These are phyloP conservation scores for Komagataella kurtzmanii DNA, from an alignment of 805 yeast species.

Conservation along the genomic window DNA sequence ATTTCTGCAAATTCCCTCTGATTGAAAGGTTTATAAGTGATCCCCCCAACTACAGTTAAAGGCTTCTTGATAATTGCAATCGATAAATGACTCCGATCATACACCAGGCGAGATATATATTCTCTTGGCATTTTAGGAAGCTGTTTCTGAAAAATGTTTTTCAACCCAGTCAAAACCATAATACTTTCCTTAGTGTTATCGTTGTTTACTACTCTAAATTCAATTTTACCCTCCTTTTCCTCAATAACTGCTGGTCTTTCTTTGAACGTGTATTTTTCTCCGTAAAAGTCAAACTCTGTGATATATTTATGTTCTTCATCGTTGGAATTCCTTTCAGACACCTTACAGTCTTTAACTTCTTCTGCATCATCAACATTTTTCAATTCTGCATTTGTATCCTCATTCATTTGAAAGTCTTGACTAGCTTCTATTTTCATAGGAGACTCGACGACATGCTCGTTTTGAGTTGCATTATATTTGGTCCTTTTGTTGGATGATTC, in stretches of 20 bases:
- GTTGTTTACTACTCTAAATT: constrained; percentile 92
- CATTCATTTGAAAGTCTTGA: constrained; percentile 1
- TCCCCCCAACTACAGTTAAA: constrained; percentile 93
- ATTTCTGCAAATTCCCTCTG: constrained; percentile 90
- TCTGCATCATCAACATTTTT: constrained; percentile 8
- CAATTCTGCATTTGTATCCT: constrained; percentile 2
- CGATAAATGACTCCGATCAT: constrained; percentile 86
- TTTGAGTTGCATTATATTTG: constrained; percentile 5
- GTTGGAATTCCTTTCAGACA: constrained; percentile 8
- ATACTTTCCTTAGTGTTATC: constrained; percentile 79
- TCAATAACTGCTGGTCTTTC: constrained; percentile 92
- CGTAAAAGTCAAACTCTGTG: constrained; percentile 55
- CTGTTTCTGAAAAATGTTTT: constrained; percentile 93
- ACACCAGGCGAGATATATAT: constrained; percentile 87
- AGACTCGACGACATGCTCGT: background rate
- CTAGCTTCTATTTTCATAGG: background rate
- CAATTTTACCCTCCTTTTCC: constrained; percentile 86
- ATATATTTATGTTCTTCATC: constrained; percentile 16
- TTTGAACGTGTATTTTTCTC: constrained; percentile 66
- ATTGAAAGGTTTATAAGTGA: constrained; percentile 90
- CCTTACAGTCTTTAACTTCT: constrained; percentile 6
- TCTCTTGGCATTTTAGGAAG: constrained; percentile 98
- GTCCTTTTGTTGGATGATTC: constrained; percentile 19
- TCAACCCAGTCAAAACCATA: constrained; percentile 88
- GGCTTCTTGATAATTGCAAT: constrained; percentile 95